Base-by-base conservation (phyloP, 2,329 filamentous ascomycete genomes). In the Penicillium brasilianum region DNA sequence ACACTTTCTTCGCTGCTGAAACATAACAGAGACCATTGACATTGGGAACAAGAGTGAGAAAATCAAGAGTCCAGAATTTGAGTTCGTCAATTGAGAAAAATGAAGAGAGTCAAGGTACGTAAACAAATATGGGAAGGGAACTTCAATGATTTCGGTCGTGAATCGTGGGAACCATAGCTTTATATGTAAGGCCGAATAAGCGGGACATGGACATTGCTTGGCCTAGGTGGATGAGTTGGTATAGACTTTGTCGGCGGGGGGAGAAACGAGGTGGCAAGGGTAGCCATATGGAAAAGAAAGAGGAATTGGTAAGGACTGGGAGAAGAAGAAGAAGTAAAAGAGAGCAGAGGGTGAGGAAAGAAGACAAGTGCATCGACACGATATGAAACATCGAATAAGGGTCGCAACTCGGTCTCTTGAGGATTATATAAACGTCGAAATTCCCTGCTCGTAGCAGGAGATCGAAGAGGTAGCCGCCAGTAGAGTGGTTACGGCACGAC, bases 101-200 rank as follows among this genome's bases (percentile, higher is more conserved):
- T 30, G 13, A n/a, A 46, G 6, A 25, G 39, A 28, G 8, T 13
- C 46, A 50, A 36, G 28, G 50, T 28, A 57, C 46, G 46, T 18
- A 56, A 55, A 11, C 16, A 56, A 55, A 11, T 39, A 13, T 14
- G 4, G 20, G 13, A 2, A 52, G 60, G 58, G 32, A n/a, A n/a
- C 59, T 61, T 63, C 55, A 50, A 57, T 64, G 62, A 64, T 56
- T 68, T 64, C 65, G 43, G 57, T 69, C 67, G 46, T 69, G 62
- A 62, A 65, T 69, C 67, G 60, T 69, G 57, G 61, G 55, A 67
- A 64, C 67, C 66, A 62, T 69, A 62, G 58, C 63, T 67, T 67
- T 69, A 63, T 66, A 66, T 67, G 56, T 66, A 66, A 67, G 56
- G 61, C 61, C 58, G 44, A 41, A 61, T 39, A 41, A 52, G 58